Conservation (phyloP, 163 green algal genomes). For the Smithsoniella earleae region DNA sequence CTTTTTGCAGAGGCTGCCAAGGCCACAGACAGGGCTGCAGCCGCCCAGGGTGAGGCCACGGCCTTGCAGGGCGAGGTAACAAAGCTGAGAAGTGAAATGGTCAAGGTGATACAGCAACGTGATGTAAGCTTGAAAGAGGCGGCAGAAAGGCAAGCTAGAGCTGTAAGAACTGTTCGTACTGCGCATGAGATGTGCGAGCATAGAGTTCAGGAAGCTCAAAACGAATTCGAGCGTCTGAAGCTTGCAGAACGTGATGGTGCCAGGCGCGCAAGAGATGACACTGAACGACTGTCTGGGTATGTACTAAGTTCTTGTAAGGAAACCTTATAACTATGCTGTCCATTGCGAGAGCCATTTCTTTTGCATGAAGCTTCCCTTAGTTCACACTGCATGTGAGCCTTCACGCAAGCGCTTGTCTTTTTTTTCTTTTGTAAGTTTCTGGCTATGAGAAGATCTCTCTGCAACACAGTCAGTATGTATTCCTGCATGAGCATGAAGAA, state of each 20-base stretch:
- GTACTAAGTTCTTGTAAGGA: too few relatives aligned
- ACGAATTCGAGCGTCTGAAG: slow-evolving; percentile 12
- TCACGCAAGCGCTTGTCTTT: too few relatives aligned
- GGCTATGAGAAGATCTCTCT: too few relatives aligned
- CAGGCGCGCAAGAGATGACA: neutral
- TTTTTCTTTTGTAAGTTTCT: too few relatives aligned
- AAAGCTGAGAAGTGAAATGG: neutral
- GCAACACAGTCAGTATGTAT: too few relatives aligned
- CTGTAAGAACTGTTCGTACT: neutral
- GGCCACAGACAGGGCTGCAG: neutral
- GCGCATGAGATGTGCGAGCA: slow-evolving; percentile 26
- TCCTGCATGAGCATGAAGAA: too few relatives aligned
- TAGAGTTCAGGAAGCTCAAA: slow-evolving; percentile 5
- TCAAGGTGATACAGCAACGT: neutral
- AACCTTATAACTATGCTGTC: too few relatives aligned
- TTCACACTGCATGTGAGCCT: too few relatives aligned
- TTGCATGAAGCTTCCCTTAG: too few relatives aligned
- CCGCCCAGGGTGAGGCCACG: neutral
- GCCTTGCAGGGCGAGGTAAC: slow-evolving; percentile 20
- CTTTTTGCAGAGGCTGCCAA: neutral
- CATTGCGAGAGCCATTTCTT: too few relatives aligned
- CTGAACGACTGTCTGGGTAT: neutral
- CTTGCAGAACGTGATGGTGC: slow-evolving; percentile 13
- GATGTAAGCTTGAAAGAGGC: neutral
- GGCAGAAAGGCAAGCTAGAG: neutral